phyloP scores from a whole-genome alignment of 2,329 filamentous ascomycete species.

The Penicillium sp. region DNA sequence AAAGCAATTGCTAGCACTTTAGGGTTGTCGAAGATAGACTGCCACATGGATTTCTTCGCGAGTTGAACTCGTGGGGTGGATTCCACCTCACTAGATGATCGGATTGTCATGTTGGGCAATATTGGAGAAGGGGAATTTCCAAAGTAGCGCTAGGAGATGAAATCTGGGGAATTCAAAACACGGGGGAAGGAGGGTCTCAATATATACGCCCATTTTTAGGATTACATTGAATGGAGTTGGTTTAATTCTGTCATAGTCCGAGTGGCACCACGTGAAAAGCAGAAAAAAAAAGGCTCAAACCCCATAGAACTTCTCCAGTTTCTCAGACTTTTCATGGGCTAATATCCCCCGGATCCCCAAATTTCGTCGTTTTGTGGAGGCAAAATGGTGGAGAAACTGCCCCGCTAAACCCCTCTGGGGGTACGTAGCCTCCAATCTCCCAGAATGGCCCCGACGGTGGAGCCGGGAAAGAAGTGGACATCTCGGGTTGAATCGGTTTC shows the following conservation, averaged over 20 bases:
- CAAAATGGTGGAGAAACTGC: conserved; percentile 15
- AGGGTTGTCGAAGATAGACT: conserved; percentile 36
- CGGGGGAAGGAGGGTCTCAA: conserved; percentile 13
- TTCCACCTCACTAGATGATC: conserved; percentile 15
- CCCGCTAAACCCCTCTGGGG: conserved; percentile 8
- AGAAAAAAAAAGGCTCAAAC: conserved; percentile 15
- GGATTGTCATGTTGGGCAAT: conserved; percentile 14
- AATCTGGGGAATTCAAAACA: conserved; percentile 11
- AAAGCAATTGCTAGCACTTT: conserved; percentile 55
- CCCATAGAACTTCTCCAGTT: conserved; percentile 1
- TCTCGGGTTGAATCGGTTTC: conserved; percentile 4
- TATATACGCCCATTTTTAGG: conserved; percentile 12
- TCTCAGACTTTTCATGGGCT: conserved; percentile 16
- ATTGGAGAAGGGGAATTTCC: neutral
- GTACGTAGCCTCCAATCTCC: conserved; percentile 2
- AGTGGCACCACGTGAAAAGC: conserved; percentile 6
- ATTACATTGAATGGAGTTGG: neutral
- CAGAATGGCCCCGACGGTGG: neutral
- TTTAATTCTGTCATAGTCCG: conserved; percentile 6
- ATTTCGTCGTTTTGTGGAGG: conserved; percentile 19
- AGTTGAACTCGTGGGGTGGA: conserved; percentile 17
- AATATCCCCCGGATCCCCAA: conserved; percentile 14
- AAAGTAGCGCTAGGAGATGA: neutral
- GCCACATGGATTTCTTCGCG: conserved; percentile 30
- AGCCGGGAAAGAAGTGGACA: conserved; percentile 1